Conservation (phyloP, 371 early-diverging fungal species). For the Rhizomucor pusillus region DNA sequence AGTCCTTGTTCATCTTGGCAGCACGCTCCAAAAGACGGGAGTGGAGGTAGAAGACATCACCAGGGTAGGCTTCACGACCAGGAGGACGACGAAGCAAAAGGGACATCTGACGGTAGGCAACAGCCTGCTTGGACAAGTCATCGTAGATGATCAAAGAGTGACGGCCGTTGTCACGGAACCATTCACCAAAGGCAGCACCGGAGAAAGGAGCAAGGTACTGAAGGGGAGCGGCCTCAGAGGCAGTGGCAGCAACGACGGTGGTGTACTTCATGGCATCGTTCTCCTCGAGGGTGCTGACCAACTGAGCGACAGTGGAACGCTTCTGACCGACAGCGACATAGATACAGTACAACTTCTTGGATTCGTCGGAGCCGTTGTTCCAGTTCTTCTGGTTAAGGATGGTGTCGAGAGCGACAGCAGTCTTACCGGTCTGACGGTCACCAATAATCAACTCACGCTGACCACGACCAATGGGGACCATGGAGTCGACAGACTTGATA, state of each 20-base stretch:
- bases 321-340: constrained; percentile 97
- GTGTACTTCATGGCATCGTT: constrained; percentile 82
- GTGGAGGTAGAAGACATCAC: constrained; percentile 98
- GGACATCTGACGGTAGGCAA: constrained; percentile 97
- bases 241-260: constrained; percentile 94
- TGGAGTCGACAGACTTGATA: constrained; percentile 97
- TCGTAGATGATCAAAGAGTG: constrained; percentile 94
- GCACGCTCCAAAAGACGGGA: constrained; percentile 96
- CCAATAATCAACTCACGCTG: constrained; percentile 98
- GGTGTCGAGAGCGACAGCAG: constrained; percentile 93
- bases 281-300: constrained; percentile 94
- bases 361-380: constrained; percentile 69
- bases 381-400: constrained; percentile 96
- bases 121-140: constrained; percentile 97
- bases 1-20: constrained; percentile 93
- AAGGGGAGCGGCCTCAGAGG: constrained; percentile 93
- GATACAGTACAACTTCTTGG: constrained; percentile 82
- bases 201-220: constrained; percentile 97
- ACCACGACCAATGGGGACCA: constrained; percentile 98
- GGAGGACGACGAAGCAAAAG: constrained; percentile 96
- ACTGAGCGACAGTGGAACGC: constrained; percentile 96
- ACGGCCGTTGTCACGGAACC: constrained; percentile 96
- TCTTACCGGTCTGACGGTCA: constrained; percentile 98
- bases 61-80: constrained; percentile 97
- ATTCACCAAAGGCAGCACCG: constrained; percentile 91